phyloP scores from a whole-genome alignment of 164 flowering plant genomes.

The Aristolochia fimbriata region DNA sequence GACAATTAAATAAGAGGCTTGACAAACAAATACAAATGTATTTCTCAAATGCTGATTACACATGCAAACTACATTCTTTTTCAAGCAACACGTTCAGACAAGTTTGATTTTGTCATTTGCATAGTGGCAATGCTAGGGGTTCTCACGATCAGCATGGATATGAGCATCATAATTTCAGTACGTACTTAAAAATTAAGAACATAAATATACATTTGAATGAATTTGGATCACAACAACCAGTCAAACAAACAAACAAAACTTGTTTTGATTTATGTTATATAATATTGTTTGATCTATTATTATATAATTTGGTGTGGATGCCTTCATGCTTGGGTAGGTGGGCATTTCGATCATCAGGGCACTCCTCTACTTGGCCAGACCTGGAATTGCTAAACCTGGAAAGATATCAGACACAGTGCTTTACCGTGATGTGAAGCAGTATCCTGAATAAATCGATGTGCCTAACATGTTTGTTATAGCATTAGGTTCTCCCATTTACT shows the following conservation, averaged over 20 bases:
- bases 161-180: slow-evolving; percentile 67
- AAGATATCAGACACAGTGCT: slow-evolving; percentile 32
- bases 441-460: slow-evolving; percentile 27
- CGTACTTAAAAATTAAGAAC: neutral
- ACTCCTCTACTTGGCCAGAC: slow-evolving; percentile 65
- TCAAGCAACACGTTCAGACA: too few relatives aligned
- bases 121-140: slow-evolving; percentile 72
- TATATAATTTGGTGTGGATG: too few relatives aligned
- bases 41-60: too few relatives aligned
- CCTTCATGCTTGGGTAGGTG: slow-evolving; percentile 37
- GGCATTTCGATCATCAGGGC: slow-evolving; percentile 44
- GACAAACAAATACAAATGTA: too few relatives aligned
- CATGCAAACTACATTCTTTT: too few relatives aligned
- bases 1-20: too few relatives aligned
- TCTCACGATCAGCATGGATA: slow-evolving; percentile 57
- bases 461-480: slow-evolving; percentile 45
- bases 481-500: slow-evolving; percentile 69
- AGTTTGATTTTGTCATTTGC: slow-evolving; percentile 72
- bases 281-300: too few relatives aligned
- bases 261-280: neutral
- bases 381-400: slow-evolving; percentile 56
- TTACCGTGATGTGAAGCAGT: slow-evolving; percentile 58
- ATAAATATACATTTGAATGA: neutral
- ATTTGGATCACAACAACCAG: too few relatives aligned
- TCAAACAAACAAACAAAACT: neutral